Evolutionary conservation across 306 rosid species (phyloP), one percentile per base, ranked within the genome.

Genomic region (apple (Malus domestica)): DNA sequence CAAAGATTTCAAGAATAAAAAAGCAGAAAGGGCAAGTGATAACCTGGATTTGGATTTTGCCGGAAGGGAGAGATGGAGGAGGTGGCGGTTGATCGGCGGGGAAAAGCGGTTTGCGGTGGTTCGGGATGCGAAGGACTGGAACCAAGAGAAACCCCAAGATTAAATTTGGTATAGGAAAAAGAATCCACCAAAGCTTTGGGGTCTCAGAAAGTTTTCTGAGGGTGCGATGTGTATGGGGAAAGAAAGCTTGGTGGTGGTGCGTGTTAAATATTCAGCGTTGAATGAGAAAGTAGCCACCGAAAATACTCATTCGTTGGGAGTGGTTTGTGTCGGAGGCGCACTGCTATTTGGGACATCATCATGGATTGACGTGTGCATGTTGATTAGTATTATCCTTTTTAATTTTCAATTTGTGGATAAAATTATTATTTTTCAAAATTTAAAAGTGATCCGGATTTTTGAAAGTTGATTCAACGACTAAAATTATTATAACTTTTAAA

Each of bases 11-110:
- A 58, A 23, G 19, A 61, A 9, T 10, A 13, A 38, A 38, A 40
- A 52, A 5, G 9, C 6, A 27, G 9, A 45, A 18, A 72, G 46
- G 9, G 70, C 67, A 65, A 57, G 44, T 2, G 75, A 80, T 74
- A 76, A 86, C 93, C 88, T 74, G 81, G 64, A 42, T 8, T 6
- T 19, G 78, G 78, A 49, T 32, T 52, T 51, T 19, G 64, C 20
- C 73, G 33, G n/a, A 20, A 40, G 63, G 68, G 1, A 40, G 8
- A 23, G 45, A 60, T 10, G 60, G 78, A 61, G 46, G 55, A 49
- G 55, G 20, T 8, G 46, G 61, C 55, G 25, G 23, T 64, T 65
- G 79, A 52, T 33, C 52, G 45, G 67, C 4, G 16, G 25, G 67
- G n/a, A 32, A 64, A 6, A 22, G 66, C 7, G 66, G 12, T 16